Evolutionary conservation across 371 early-diverging fungal species (phyloP).

Genomic region (Dichotomocladium elegans): DNA sequence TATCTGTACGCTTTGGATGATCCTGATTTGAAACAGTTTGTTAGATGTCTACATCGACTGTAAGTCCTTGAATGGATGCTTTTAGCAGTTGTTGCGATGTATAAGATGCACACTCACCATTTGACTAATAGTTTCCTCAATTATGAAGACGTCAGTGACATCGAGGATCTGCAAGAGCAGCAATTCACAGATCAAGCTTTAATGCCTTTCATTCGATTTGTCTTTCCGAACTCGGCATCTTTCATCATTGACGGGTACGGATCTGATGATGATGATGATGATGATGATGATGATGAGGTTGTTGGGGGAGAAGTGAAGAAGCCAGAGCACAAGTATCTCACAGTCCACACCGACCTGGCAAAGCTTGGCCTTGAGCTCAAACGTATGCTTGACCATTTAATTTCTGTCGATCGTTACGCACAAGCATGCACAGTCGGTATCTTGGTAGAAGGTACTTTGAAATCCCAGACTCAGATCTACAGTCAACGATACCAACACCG

Average conservation of each 20-base stretch:
- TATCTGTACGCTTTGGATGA: neutral
- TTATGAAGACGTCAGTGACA: neutral
- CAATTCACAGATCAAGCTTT: neutral
- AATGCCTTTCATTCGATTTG: neutral
- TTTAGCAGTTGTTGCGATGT: neutral
- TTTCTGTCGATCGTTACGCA: neutral
- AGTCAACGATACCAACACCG: too few species aligned
- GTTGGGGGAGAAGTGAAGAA: neutral
- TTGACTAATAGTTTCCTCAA: neutral
- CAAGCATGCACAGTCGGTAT: too few species aligned
- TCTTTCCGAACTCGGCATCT: neutral
- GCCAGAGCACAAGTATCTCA: neutral
- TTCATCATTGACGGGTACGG: neutral
- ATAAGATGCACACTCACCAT: neutral
- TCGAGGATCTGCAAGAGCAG: neutral
- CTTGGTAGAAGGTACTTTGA: too few species aligned
- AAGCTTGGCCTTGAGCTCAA: neutral
- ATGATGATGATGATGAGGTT: neutral
- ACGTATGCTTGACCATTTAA: neutral
- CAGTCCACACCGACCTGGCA: neutral
- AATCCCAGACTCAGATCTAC: too few species aligned
- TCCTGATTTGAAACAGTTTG: neutral
- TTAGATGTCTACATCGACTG: neutral
- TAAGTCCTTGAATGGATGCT: neutral
- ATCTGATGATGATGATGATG: neutral